Evolutionary conservation across 306 rosid genomes (phyloP), one percentile per base, ranked within the genome.

Genomic region (Vigna mungo): DNA sequence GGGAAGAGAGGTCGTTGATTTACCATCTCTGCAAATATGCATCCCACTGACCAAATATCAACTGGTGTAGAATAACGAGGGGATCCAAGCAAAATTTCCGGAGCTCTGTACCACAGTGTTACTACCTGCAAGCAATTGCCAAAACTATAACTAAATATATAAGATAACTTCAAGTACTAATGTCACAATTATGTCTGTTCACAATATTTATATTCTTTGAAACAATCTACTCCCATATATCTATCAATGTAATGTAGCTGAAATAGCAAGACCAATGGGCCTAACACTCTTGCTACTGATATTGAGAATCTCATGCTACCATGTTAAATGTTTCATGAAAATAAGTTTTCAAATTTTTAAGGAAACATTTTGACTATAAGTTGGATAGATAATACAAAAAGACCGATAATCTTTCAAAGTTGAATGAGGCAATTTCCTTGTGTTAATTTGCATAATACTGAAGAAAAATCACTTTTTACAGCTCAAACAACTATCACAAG

Each of bases 31-130:
- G 99, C 97, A 81, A 92, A 95, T 84, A 95, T 95, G 81, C 99
- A 95, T 66, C 99, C 99, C 80, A 95, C 99, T 1, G 99, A 95
- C 99, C 99, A 95, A 72, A 95, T 90, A 83, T 95, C 99, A 15
- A 95, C 97, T 0, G 99, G 99, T 44, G 99, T 95, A 52, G 99
- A 95, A 80, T 95, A 95, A 82, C 91, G 97, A 78, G 88, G 99
- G 68, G 97, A 92, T 78, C 99, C 99, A 78, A 95, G 99, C 86
- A 95, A 86, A 84, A 95, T 95, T 87, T 95, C 99, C 17, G 99
- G 99, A 72, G 99, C 99, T 92, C 99, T 88, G 71, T 95, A 95
- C 99, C 99, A 95, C 16, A 95, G 90, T 37, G 99, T 95, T 85
- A 95, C 99, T 87, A 95, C 98, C 98, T 94, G 84, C 44, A 79